A percentile compares a stretch with the other conserved stretches of the same genome.
phyloP scores from a whole-genome alignment of 495 filamentous ascomycete species.

The Durotheca rogersii region DNA sequence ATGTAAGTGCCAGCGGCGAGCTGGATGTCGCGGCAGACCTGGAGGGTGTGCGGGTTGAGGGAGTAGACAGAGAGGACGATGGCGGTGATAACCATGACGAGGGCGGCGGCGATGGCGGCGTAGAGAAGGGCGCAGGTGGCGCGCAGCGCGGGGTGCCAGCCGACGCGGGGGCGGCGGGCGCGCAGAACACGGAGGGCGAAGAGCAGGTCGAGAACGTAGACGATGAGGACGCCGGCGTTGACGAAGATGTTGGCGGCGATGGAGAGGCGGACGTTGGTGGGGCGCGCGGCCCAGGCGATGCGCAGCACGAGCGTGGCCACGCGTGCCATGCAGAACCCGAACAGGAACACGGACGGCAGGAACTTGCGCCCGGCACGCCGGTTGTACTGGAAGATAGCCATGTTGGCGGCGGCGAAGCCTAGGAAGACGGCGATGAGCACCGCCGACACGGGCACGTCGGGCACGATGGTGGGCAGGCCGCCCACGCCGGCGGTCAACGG shows the following conservation, averaged over 20 bases:
- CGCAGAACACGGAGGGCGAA: constrained; percentile 78
- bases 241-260: constrained; percentile 78
- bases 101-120: constrained; percentile 55
- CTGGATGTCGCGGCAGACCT: constrained; percentile 61
- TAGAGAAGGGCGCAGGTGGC: constrained; percentile 59
- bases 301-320: constrained; percentile 65
- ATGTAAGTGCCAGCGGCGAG: constrained; percentile 68
- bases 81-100: constrained; percentile 70
- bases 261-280: constrained; percentile 56
- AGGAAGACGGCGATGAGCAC: constrained; percentile 70
- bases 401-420: constrained; percentile 58
- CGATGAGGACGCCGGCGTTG: constrained; percentile 70
- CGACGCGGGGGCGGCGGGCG: constrained; percentile 67
- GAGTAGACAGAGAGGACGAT: constrained; percentile 67
- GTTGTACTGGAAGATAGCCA: constrained; percentile 67
- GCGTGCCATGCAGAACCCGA: constrained; percentile 81
- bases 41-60: constrained; percentile 49
- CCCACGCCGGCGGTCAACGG: constrained; percentile 55
- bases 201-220: constrained; percentile 80
- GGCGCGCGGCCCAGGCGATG: constrained; percentile 57
- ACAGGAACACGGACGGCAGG: constrained; percentile 63
- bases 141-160: constrained; percentile 59
- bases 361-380: constrained; percentile 63
- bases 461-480: constrained; percentile 51
- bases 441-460: constrained; percentile 66